Evolutionary conservation across 1,284 basidiomycete genomes (phyloP).

Genomic region (Vanrija humicola): DNA sequence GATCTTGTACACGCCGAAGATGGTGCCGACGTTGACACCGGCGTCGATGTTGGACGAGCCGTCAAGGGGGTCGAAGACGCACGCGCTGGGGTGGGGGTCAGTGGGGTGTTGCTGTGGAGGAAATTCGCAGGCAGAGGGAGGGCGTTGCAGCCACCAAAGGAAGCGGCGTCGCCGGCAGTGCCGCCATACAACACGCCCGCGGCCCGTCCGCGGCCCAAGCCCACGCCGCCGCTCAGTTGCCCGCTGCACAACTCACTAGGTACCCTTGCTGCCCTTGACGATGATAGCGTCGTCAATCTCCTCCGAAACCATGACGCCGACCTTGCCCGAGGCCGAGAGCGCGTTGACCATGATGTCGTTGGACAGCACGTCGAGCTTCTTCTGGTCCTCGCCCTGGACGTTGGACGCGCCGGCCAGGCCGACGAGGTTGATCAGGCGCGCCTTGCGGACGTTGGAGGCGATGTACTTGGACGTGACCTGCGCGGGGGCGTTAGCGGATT

Average conservation of each 20-base stretch:
- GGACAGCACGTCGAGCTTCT: slow-evolving; percentile 95
- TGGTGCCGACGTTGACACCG: slow-evolving; percentile 99
- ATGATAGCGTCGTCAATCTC: slow-evolving; percentile 86
- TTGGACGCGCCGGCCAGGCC: slow-evolving; percentile 95
- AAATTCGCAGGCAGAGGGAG: neutral
- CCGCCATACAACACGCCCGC: neutral
- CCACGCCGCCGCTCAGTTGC: neutral
- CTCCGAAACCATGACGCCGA: slow-evolving; percentile 93
- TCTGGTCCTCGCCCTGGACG: slow-evolving; percentile 98
- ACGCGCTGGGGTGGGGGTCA: slow-evolving; percentile 57
- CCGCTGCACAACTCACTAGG: slow-evolving; percentile 54
- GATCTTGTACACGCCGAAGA: slow-evolving; percentile 95
- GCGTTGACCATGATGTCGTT: slow-evolving; percentile 99
- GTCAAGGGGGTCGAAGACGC: slow-evolving; percentile 98
- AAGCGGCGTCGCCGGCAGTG: too few relatives aligned
- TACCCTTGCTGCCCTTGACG: slow-evolving; percentile 61
- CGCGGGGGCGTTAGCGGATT: slow-evolving; percentile 30
- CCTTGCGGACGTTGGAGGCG: slow-evolving; percentile 94
- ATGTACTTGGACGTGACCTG: slow-evolving; percentile 74
- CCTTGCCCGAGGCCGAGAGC: slow-evolving; percentile 88
- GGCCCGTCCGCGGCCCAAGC: neutral
- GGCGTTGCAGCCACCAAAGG: neutral
- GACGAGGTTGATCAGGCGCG: slow-evolving; percentile 95
- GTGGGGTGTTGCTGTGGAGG: neutral
- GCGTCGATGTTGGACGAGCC: slow-evolving; percentile 99